phyloP scores from a whole-genome alignment of 192 early-diverging fungal species.

The Piromyces sp. region DNA sequence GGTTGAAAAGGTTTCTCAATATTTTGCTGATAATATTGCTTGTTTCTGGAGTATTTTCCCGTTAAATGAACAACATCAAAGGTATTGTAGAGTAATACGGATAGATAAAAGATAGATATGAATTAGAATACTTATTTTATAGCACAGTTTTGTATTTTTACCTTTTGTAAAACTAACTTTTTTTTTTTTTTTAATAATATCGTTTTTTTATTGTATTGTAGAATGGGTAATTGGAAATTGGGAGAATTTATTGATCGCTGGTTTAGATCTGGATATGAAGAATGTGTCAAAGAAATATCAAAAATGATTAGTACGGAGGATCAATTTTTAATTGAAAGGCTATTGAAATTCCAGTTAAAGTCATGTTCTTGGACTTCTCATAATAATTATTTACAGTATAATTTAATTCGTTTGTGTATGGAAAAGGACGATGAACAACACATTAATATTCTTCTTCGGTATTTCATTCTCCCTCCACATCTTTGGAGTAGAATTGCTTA shows the following conservation, averaged over 20 bases:
- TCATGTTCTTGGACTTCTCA: not conserved
- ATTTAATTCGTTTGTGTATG: not conserved
- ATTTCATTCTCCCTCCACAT: not conserved
- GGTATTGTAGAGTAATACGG: no score
- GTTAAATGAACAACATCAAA: not conserved
- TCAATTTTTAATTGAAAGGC: not conserved
- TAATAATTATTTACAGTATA: not conserved
- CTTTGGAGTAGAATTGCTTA: not conserved
- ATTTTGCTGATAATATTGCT: not conserved
- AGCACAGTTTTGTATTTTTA: no score
- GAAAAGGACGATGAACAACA: not conserved
- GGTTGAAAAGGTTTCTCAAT: not conserved
- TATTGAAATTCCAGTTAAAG: not conserved
- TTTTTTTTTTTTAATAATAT: no score
- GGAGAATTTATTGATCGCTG: not conserved
- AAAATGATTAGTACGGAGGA: not conserved
- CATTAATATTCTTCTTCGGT: not conserved
- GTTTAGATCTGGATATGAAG: not conserved
- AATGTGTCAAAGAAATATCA: not conserved
- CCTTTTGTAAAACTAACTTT: no score
- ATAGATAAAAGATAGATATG: no score
- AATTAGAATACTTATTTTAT: no score
- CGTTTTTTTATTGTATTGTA: no score
- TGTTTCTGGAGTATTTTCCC: not conserved
- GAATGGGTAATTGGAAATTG: not conserved